Evolutionary conservation across 805 yeast genomes (phyloP), one percentile per base, ranked within the genome.

Genomic region (Lachancea waltii): DNA sequence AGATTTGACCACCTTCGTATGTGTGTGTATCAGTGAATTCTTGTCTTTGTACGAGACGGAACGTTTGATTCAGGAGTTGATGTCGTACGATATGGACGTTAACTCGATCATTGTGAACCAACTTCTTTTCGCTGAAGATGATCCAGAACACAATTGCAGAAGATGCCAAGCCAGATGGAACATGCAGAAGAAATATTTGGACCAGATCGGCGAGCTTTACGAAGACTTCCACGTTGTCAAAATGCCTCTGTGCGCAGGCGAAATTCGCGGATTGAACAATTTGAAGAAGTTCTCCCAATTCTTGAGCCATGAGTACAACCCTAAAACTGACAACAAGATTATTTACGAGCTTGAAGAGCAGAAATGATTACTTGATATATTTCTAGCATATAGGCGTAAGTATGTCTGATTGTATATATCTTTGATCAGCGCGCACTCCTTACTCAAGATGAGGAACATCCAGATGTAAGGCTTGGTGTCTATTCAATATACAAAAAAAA

Each of bases 21-120:
- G 97, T 66, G 98, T 92, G 30, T 92, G 99, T 65, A 92, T 92
- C 49, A 86, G 97, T 34, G 99, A 92, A 67, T 92, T 92, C 65
- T 72, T 92, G 57, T 89, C 97, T 1, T 70, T 92, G 33, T 92
- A 92, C 63, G 99, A 92, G 65, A 90, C 97, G 14, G 99, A 92
- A 67, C 80, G 99, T 67, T 77, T 92, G 79, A 85, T 92, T 50
- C 99, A 92, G 68, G 99, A 92, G 62, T 75, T 92, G 60, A 82
- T 87, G 65, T 79, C 90, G 38, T 92, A 85, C 65, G 84, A 87
- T 49, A 92, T 92, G 81, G 99, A 92, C 63, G 95, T 94, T 46
- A 90, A 87, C 63, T 83, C 96, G 26, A 92, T 92, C 54, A 89
- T 92, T 46, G 95, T 94, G 38, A 92, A 92, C 67, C 98, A 92